These are phyloP conservation scores for Clonostachys rosea DNA, from an alignment of 2,329 filamentous ascomycete species.

Conservation along the genomic window DNA sequence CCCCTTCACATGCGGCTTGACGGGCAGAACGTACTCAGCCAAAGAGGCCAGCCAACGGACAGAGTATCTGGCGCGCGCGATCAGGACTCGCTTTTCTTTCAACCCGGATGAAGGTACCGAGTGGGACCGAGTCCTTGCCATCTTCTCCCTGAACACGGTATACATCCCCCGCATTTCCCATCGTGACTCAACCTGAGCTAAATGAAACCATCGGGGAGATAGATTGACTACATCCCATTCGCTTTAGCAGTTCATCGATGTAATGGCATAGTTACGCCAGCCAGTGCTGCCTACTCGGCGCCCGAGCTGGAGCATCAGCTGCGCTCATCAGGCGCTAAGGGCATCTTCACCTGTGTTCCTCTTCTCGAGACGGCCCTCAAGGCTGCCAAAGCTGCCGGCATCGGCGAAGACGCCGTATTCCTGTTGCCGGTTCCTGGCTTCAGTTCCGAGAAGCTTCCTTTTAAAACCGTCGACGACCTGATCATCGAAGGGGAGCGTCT, in stretches of 20 bases:
- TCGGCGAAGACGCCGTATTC: conserved; percentile 62
- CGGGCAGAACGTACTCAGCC: conserved; percentile 61
- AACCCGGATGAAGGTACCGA: conserved; percentile 65
- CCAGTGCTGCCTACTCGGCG: conserved; percentile 70
- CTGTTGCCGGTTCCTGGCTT: conserved; percentile 63
- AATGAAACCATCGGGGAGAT: neutral
- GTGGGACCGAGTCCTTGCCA: conserved; percentile 75
- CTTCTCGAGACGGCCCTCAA: conserved; percentile 60
- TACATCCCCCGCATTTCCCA: conserved; percentile 10
- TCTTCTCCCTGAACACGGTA: conserved; percentile 80
- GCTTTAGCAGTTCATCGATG: conserved; percentile 71
- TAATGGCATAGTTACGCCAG: conserved; percentile 69
- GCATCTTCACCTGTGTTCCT: conserved; percentile 67
- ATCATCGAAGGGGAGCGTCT: conserved; percentile 54
- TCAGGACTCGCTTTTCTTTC: conserved; percentile 70
- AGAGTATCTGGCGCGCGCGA: conserved; percentile 61
- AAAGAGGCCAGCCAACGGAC: conserved; percentile 61
- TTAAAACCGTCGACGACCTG: conserved; percentile 63
- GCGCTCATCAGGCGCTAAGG: conserved; percentile 62
- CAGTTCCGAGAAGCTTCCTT: conserved; percentile 40
- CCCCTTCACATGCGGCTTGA: conserved; percentile 74
- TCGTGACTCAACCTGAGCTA: neutral
- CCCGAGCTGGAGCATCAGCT: conserved; percentile 69
- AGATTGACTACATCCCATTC: conserved; percentile 72
- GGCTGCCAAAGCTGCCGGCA: conserved; percentile 58